Conservation (phyloP, 495 filamentous ascomycete genomes). For the Penicillium alfredii region DNA sequence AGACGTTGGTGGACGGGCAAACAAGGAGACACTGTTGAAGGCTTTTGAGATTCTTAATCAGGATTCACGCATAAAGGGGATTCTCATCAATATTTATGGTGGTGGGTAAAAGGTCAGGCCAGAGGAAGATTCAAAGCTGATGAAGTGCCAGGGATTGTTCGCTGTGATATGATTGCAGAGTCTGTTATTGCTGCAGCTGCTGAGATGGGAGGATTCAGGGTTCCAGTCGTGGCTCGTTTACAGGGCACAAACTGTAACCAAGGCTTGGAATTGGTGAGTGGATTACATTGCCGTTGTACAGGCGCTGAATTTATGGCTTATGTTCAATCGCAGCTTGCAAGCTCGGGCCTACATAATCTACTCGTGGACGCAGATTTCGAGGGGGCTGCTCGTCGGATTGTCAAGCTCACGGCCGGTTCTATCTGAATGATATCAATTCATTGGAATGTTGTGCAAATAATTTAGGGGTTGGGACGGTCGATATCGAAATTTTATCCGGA, state of each 20-base stretch:
- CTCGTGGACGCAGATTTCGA: not conserved
- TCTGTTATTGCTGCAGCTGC: constrained; percentile 24
- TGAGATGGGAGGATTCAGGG: constrained; percentile 16
- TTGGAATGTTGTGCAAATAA: no score
- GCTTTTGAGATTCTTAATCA: constrained; percentile 24
- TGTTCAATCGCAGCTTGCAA: not conserved
- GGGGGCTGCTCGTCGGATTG: not conserved
- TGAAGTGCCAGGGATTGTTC: constrained; percentile 22
- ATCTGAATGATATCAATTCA: no score
- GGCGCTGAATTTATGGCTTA: not conserved
- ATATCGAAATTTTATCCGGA: no score
- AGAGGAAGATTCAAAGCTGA: not conserved
- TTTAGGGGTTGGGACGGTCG: no score
- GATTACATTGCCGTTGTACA: not conserved
- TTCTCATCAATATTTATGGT: constrained; percentile 30
- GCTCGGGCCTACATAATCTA: not conserved
- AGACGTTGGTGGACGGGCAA: constrained; percentile 28
- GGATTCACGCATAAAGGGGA: constrained; percentile 19
- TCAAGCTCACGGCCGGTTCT: not conserved
- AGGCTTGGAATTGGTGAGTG: constrained; percentile 20
- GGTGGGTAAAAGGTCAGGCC: constrained; percentile 13
- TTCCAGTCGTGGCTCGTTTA: constrained; percentile 27
- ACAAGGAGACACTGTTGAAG: constrained; percentile 20
- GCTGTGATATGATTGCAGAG: constrained; percentile 34
- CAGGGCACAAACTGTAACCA: constrained; percentile 29